phyloP scores from a whole-genome alignment of 192 early-diverging fungal species.

The Globomyces pollinis-pini region DNA sequence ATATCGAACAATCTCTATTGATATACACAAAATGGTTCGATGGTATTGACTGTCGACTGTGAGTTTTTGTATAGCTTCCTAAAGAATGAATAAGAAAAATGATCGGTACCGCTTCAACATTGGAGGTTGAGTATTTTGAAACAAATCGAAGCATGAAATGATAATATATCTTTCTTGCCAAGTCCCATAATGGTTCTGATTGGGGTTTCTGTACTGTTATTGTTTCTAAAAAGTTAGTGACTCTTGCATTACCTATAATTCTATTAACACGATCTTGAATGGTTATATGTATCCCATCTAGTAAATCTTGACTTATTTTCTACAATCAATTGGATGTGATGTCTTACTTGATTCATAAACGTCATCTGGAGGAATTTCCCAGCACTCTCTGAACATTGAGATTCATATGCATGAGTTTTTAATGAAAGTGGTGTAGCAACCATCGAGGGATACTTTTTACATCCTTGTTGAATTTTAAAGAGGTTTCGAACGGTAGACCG shows the following conservation, averaged over 20 bases:
- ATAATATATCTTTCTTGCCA: slow-evolving; percentile 8
- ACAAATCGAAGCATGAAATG: background rate
- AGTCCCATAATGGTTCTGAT: background rate
- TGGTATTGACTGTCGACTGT: slow-evolving; percentile 1
- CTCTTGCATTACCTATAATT: background rate
- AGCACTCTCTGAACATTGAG: too few species aligned
- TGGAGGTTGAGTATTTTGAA: background rate
- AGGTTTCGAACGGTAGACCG: background rate
- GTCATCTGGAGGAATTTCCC: too few species aligned
- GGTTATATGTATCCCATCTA: background rate
- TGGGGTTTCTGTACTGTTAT: background rate
- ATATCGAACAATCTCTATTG: background rate
- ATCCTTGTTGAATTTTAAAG: too few species aligned
- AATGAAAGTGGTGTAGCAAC: too few species aligned
- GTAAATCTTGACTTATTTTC: too few species aligned
- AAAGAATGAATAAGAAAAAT: background rate
- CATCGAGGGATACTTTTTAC: too few species aligned
- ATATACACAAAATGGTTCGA: slow-evolving; percentile 4
- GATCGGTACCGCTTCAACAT: background rate
- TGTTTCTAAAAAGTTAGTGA: background rate
- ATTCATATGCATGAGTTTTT: too few species aligned
- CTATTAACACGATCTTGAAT: background rate
- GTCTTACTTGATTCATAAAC: too few species aligned
- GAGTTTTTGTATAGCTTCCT: slow-evolving; percentile 4
- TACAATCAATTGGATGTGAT: too few species aligned